These are phyloP conservation scores for Smittium culicis DNA, from an alignment of 371 early-diverging fungal species.

Conservation along the genomic window DNA sequence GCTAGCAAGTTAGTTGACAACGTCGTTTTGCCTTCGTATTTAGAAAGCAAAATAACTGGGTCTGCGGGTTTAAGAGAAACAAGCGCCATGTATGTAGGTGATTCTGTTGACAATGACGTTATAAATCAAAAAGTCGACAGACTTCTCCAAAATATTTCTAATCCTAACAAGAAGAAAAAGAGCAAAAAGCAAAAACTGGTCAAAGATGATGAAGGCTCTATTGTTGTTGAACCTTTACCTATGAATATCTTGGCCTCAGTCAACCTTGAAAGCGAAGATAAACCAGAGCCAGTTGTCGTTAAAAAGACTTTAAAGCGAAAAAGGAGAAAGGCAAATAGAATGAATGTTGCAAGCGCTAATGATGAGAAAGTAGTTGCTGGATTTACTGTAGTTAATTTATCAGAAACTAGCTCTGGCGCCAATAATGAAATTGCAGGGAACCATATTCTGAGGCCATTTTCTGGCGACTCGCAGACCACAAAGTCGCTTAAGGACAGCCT, in stretches of 20 bases:
- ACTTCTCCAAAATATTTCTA: background rate
- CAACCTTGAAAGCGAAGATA: too few relatives aligned
- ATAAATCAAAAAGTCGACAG: background rate
- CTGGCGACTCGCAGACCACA: background rate
- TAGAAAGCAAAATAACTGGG: too few relatives aligned
- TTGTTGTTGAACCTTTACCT: too few relatives aligned
- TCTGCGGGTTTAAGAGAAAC: too few relatives aligned
- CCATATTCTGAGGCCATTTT: background rate
- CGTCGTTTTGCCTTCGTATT: too few relatives aligned
- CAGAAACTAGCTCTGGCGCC: background rate
- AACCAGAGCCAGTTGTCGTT: too few relatives aligned
- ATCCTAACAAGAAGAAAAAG: background rate
- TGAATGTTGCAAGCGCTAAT: too few relatives aligned
- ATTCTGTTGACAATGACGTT: background rate
- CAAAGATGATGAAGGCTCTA: too few relatives aligned
- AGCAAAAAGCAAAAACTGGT: background rate
- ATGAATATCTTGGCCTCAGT: too few relatives aligned
- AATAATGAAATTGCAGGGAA: background rate
- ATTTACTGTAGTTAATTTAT: background rate
- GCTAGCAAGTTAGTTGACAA: too few relatives aligned
- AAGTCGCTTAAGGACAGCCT: background rate
- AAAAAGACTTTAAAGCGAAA: too few relatives aligned
- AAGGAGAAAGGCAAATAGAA: too few relatives aligned
- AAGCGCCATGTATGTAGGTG: background rate
- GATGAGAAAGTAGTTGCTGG: background rate